Percentiles rank a stretch among this genome's conserved stretches.
Evolutionary conservation across 1,284 basidiomycete species (phyloP).

Genomic region (Rhizoctonia solani): DNA sequence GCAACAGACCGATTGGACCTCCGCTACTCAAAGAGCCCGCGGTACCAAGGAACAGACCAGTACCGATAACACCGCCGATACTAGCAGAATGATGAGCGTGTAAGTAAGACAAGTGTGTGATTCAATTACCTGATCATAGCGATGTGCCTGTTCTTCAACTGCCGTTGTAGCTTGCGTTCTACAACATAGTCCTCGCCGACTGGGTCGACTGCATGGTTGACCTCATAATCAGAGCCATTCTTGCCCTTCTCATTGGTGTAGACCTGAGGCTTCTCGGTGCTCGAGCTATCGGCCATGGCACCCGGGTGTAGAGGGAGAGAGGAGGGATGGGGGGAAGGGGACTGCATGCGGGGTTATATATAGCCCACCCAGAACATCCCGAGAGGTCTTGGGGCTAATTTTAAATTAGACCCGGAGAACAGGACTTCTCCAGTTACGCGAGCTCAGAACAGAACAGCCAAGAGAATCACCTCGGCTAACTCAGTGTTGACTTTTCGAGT

Average conservation of each 20-base stretch:
- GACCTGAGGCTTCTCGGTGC: conserved; percentile 4
- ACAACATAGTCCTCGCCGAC: conserved; percentile 24
- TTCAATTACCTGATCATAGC: conserved; percentile 35
- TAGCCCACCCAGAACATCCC: not conserved
- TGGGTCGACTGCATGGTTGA: conserved; percentile 25
- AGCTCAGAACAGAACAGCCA: conserved; percentile 6
- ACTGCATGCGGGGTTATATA: conserved; percentile 9
- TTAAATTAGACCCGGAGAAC: not conserved
- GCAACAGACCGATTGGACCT: conserved; percentile 40
- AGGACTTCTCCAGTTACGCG: conserved; percentile 12
- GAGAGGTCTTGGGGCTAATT: conserved; percentile 9
- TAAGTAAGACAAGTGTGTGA: not conserved
- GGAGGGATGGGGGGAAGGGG: not conserved
- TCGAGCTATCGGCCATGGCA: conserved; percentile 6
- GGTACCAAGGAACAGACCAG: conserved; percentile 47
- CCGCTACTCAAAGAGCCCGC: conserved; percentile 33
- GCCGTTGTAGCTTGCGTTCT: conserved; percentile 34
- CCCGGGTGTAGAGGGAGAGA: not conserved
- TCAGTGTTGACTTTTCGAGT: too few species aligned
- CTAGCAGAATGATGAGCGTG: conserved; percentile 14
- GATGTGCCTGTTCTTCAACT: conserved; percentile 39
- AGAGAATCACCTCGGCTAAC: not conserved
- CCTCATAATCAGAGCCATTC: conserved; percentile 16
- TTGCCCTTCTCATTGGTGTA: conserved; percentile 16
- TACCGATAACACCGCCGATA: conserved; percentile 74